Percentiles rank a stretch among this genome's conserved stretches.
These are phyloP conservation scores for Borealophlyctis nickersoniae DNA, from an alignment of 192 early-diverging fungal species.

Conservation along the genomic window DNA sequence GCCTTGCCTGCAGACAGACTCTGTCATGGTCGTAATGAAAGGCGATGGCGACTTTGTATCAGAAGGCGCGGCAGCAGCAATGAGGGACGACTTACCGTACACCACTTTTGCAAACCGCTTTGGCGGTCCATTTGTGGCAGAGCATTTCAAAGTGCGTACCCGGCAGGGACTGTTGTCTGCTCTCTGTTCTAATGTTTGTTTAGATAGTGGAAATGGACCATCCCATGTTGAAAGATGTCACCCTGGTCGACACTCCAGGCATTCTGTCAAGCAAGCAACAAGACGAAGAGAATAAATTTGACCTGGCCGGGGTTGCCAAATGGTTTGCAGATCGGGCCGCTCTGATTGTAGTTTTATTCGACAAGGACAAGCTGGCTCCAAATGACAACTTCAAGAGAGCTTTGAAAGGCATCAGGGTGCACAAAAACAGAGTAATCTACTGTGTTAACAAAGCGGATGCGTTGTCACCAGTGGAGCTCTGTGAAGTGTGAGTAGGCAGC, in stretches of 20 bases:
- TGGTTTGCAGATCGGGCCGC: conserved; percentile 88
- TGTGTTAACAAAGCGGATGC: conserved; percentile 88
- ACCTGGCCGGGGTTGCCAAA: conserved; percentile 74
- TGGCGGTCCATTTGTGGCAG: too few relatives aligned
- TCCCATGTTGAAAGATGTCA: conserved; percentile 74
- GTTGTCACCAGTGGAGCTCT: conserved; percentile 81
- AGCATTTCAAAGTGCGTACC: too few relatives aligned
- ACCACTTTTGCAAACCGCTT: too few relatives aligned
- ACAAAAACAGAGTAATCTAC: conserved; percentile 83
- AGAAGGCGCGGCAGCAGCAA: background rate
- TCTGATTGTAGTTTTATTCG: conserved; percentile 81
- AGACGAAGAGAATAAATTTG: conserved; percentile 74
- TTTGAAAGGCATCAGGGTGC: conserved; percentile 71
- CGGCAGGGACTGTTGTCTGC: conserved; percentile 32
- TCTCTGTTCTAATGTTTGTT: conserved; percentile 81
- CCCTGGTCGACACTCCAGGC: conserved; percentile 88
- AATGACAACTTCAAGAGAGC: conserved; percentile 84
- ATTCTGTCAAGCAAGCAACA: conserved; percentile 86
- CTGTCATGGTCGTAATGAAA: background rate
- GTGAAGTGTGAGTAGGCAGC: conserved; percentile 66
- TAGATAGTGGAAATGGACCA: conserved; percentile 52
- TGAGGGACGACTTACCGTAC: background rate
- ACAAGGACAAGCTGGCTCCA: conserved; percentile 87
- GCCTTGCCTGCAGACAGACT: background rate
- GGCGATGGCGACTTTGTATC: background rate